Percentiles rank a stretch among this genome's conserved stretches.
Evolutionary conservation across 2,329 filamentous ascomycete species (phyloP).

Genomic region (Colletotrichum tofieldiae): DNA sequence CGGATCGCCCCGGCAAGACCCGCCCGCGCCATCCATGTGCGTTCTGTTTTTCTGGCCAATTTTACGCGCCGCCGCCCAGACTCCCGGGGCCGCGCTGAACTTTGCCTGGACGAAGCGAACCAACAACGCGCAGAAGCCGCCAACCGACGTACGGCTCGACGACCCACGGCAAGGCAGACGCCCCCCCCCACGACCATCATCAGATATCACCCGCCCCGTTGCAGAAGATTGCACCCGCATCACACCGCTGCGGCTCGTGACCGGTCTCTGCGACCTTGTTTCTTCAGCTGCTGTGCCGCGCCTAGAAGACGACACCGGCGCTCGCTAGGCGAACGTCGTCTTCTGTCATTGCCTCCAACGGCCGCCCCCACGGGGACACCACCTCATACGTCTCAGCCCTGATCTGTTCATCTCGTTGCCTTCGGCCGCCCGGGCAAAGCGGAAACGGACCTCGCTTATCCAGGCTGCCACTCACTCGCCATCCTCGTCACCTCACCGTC

Average conservation of each 20-base stretch:
- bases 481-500: neutral
- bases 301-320: neutral
- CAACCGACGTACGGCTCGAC: neutral
- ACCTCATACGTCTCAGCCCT: neutral
- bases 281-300: conserved; percentile 9
- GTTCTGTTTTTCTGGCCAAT: neutral
- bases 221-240: neutral
- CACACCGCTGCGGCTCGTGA: neutral
- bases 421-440: neutral
- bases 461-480: neutral
- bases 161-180: neutral
- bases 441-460: neutral
- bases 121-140: neutral
- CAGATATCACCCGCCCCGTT: neutral
- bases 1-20: conserved; percentile 39
- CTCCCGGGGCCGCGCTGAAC: conserved; percentile 7
- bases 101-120: neutral
- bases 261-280: no score
- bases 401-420: neutral
- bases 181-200: neutral
- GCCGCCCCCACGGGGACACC: neutral
- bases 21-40: conserved; percentile 1
- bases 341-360: neutral
- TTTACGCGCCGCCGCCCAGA: neutral
- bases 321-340: neutral